These are phyloP conservation scores for Schwanniomyces yamadae DNA, from an alignment of 805 yeast species.

Conservation along the genomic window DNA sequence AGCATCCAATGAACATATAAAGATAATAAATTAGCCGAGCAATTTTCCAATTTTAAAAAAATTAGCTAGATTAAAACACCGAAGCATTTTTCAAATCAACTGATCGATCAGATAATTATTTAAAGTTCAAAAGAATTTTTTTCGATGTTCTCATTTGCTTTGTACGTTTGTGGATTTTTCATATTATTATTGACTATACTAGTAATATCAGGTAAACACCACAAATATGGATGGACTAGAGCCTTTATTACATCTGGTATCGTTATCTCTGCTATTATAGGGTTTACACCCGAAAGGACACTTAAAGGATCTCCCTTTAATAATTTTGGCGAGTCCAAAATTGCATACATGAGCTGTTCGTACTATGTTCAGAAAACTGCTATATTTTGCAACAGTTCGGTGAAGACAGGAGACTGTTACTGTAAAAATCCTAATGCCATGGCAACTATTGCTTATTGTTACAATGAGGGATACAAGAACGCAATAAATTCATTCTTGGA, in stretches of 20 bases:
- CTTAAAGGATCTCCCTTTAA: conserved; percentile 30
- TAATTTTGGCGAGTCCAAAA: conserved; percentile 24
- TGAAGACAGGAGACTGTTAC: conserved; percentile 15
- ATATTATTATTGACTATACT: neutral
- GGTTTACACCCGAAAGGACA: conserved; percentile 27
- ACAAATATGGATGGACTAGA: conserved; percentile 4
- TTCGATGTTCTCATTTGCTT: neutral
- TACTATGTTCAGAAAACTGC: conserved; percentile 20
- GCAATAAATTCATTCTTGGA: conserved; percentile 23
- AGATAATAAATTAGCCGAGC: no score
- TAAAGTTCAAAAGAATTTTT: neutral
- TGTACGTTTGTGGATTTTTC: neutral
- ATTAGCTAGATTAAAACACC: no score
- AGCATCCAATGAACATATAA: no score
- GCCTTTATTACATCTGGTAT: conserved; percentile 8
- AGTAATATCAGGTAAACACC: conserved; percentile 3
- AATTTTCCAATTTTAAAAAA: no score
- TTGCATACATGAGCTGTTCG: conserved; percentile 32
- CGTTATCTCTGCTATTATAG: conserved; percentile 12
- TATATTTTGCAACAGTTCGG: conserved; percentile 19
- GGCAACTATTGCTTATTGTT: conserved; percentile 39
- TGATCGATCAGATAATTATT: conserved; percentile 8
- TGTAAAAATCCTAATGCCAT: conserved; percentile 32
- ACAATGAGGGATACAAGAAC: conserved; percentile 20
- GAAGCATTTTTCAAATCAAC: no score